Percentiles rank a stretch among this genome's conserved stretches.
Conservation (phyloP, 1,284 basidiomycete genomes). For the Cryptococcus hybrid region DNA sequence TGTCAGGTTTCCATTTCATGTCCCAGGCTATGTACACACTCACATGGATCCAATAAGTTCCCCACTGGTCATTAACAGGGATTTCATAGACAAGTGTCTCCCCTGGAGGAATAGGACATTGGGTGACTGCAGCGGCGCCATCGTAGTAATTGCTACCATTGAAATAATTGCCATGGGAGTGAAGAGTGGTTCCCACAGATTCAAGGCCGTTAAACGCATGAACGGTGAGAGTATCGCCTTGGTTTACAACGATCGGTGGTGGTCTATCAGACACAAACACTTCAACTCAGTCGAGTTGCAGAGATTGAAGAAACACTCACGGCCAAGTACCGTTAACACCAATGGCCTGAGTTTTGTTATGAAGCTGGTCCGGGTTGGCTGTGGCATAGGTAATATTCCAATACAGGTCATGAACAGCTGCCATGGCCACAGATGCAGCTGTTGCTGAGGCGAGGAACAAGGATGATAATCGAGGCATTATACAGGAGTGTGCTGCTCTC, state of each 20-base stretch:
- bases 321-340: slow-evolving; percentile 92
- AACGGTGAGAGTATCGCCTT: slow-evolving; percentile 60
- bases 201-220: slow-evolving; percentile 73
- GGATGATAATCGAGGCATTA: too few relatives aligned
- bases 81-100: not conserved
- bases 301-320: slow-evolving; percentile 55
- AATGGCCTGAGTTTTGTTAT: slow-evolving; percentile 54
- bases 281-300: not conserved
- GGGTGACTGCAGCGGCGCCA: slow-evolving; percentile 74
- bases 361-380: slow-evolving; percentile 43
- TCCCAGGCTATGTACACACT: too few relatives aligned
- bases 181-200: slow-evolving; percentile 55
- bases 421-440: too few relatives aligned
- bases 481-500: too few relatives aligned
- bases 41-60: too few relatives aligned
- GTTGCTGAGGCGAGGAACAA: too few relatives aligned
- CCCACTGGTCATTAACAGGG: too few relatives aligned
- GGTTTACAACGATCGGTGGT: slow-evolving; percentile 70
- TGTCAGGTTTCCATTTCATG: not conserved
- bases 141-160: slow-evolving; percentile 81
- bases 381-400: slow-evolving; percentile 51
- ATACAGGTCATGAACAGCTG: too few relatives aligned
- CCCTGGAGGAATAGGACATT: slow-evolving; percentile 78
- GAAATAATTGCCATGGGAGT: slow-evolving; percentile 92
- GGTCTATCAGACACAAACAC: slow-evolving; percentile 56